Base-by-base conservation (phyloP, 139 green algal species). In the Coccomyxa sp. region DNA sequence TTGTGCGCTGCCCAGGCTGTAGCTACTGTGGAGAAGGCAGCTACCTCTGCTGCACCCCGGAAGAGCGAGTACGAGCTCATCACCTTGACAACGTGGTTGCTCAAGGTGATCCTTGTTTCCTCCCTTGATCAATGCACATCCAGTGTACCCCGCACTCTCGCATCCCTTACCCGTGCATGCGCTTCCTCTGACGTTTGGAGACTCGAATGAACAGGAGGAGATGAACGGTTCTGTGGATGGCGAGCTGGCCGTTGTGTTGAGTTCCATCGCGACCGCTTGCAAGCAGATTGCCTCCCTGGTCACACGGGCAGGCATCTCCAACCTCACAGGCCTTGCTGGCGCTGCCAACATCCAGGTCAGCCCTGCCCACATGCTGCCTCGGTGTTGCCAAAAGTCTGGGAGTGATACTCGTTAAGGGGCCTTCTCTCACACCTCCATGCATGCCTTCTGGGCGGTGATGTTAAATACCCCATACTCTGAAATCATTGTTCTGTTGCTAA, bases 241-340 rank as follows among this genome's bases (percentile, higher is more conserved):
- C 79, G 97, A 99, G 93, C 89, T 99, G 83, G 95, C 95, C 13
- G 91, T 94, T 27, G 96, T 99, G 30, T 88, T 99, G 67, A 95
- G 92, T 31, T 98, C 95, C 88, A 97, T 98, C 81, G 85, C 92
- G 13, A 81, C 96, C 59, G 97, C 97, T 13, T 99, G 97, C 95
- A 99, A 99, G 92, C 96, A 99, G 90, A 99, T 99, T 80, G 89
- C 93, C 11, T 95, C 91, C 79, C 90, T 98, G 45, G 97, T 99
- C 23, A 94, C 74, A 83, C 90, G 96, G 28, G 91, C 95, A 28
- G 95, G 95, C 81, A 97, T 99, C 85, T 95, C 92, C 82, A 97
- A 97, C 89, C 88, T 99, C 67, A 99, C 96, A 13, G 95, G 93
- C 51, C 82, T 93, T 25, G 93, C 93, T 15, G 94, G 94, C 63